Evolutionary conservation across 1,139 yeast species (phyloP), one percentile per base, ranked within the genome.

Genomic region (Lodderomyces margitis): DNA sequence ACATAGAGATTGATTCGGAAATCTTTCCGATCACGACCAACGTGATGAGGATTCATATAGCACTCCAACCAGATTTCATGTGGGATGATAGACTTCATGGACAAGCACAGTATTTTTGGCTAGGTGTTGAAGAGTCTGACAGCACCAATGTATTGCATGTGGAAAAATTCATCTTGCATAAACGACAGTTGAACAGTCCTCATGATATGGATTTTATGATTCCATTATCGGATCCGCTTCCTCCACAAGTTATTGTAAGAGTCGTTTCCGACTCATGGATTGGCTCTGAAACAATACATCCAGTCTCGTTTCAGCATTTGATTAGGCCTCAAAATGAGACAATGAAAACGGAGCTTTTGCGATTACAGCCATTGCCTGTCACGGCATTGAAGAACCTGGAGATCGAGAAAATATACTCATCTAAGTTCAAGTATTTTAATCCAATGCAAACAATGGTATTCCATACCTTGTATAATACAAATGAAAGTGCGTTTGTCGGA

Each of bases 361-460:
- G 85, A 44, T 63, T 94, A 41, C 91, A 89, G 46, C 98, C 98
- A 1, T 70, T 94, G 31, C 98, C 98, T 0, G 69, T 84, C 0
- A 64, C 83, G 1, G 97, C 98, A 0, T 69, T 92, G 25, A 87
- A 89, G 46, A 74, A 89, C 56, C 67, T 74, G 1, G 68, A 74
- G 15, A 64, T 88, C 37, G 96, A 89, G 58, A 59, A 69, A 2
- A 82, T 91, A 33, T 92, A 92, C 58, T 59, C 67, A 2, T 47
- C 62, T 5, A 80, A 78, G 49, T 92, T 92, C 70, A 78, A 78
- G 43, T 92, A 87, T 61, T 94, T 94, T 73, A 94, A 94, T 58
- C 98, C 98, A 5, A 91, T 94, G 96, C 98, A 94, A 64, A 91
- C 98, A 0, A 92, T 92, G 98, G 80, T 86, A 0, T 94, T 94